Evolutionary conservation across 176 grass and related monocot genomes (phyloP).

Genomic region (Aegilops longissima): DNA sequence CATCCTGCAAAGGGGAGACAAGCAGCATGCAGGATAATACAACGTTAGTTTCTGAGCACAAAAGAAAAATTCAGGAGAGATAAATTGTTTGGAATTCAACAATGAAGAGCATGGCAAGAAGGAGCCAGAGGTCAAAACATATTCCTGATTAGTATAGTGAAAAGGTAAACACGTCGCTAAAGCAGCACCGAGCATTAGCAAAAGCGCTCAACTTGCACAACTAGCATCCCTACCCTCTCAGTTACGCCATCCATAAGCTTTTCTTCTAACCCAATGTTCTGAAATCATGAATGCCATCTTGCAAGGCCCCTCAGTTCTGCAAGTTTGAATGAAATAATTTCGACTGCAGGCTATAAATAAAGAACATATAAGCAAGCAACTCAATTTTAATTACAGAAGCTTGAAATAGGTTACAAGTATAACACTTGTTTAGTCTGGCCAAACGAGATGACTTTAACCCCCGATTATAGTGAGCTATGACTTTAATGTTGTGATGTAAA

Average conservation of each 20-base stretch:
- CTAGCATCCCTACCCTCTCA: conserved; percentile 82
- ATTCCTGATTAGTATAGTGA: too few species aligned
- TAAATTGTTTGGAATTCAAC: too few species aligned
- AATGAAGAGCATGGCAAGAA: too few species aligned
- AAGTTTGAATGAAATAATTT: conserved; percentile 92
- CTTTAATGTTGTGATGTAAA: not conserved
- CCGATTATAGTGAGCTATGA: conserved; percentile 13
- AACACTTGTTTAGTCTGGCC: not conserved
- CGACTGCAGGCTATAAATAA: conserved; percentile 77
- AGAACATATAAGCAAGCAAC: conserved; percentile 19
- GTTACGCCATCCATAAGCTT: conserved; percentile 82
- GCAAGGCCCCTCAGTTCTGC: conserved; percentile 87
- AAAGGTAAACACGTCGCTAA: too few species aligned
- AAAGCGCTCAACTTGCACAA: conserved; percentile 91
- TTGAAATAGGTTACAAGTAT: not conserved
- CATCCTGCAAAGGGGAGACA: not conserved
- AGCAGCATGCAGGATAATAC: too few species aligned
- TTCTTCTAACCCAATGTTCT: conserved; percentile 82
- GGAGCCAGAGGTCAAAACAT: too few species aligned
- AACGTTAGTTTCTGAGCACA: too few species aligned
- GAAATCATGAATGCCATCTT: conserved; percentile 83
- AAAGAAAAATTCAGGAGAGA: too few species aligned
- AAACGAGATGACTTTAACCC: not conserved
- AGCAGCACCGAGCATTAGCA: too few species aligned
- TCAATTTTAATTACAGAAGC: not conserved